These are phyloP conservation scores for Iris pallida DNA, from an alignment of 116 monocot species.

Conservation along the genomic window DNA sequence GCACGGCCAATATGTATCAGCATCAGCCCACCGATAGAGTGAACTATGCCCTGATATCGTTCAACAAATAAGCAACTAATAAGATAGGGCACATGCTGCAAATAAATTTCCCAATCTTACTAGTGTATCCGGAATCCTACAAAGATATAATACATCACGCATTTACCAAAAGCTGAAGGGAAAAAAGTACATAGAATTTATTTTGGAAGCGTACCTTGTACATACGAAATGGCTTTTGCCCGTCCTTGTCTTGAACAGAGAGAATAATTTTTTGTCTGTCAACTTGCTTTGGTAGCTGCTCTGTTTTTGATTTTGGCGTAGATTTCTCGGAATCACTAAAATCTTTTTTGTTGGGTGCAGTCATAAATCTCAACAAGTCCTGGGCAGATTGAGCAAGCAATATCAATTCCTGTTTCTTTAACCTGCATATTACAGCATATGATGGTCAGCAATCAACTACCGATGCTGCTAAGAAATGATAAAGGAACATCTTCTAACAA, in stretches of 20 bases:
- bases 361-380: slow-evolving; percentile 42
- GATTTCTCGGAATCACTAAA: slow-evolving; percentile 13
- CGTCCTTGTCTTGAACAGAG: slow-evolving; percentile 76
- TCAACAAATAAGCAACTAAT: too few species aligned
- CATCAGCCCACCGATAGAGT: too few species aligned
- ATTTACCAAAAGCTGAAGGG: too few species aligned
- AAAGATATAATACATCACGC: too few species aligned
- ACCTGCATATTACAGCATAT: slow-evolving; percentile 31
- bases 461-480: not conserved
- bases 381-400: slow-evolving; percentile 57
- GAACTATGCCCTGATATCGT: too few species aligned
- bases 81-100: too few species aligned
- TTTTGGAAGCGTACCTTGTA: slow-evolving; percentile 47
- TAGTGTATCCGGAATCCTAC: too few species aligned
- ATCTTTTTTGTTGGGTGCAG: slow-evolving; percentile 41
- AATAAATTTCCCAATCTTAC: too few species aligned
- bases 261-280: slow-evolving; percentile 71
- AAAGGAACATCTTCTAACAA: not conserved
- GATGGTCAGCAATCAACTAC: not conserved
- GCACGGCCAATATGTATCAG: too few species aligned
- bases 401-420: slow-evolving; percentile 66
- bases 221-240: slow-evolving; percentile 62
- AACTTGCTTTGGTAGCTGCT: slow-evolving; percentile 19
- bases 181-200: not conserved
- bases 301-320: slow-evolving; percentile 18